Base-by-base conservation (phyloP, 305 asterid genomes). In the Fraxinus angustifolia region DNA sequence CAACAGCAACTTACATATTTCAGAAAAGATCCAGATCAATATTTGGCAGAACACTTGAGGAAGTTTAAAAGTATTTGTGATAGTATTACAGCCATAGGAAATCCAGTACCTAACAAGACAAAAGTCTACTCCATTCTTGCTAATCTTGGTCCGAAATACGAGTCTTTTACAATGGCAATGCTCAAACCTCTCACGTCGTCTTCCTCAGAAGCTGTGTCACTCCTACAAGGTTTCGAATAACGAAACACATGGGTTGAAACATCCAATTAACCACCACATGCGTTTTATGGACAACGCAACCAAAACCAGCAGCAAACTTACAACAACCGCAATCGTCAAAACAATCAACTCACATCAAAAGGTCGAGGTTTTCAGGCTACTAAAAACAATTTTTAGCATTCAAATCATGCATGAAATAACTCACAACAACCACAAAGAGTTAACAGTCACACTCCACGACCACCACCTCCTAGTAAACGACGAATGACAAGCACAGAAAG, bases 21-120 rank as follows among this genome's bases (percentile, higher is more conserved):
- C 1, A 8, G 65, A 7, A 80, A 80, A 3, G 79, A 73, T 3
- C 62, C 11, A 0, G 2, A 35, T 1, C 12, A 4, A 2, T 3
- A 60, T 3, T 19, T 80, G 4, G 68, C 16, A 4, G 53, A 81
- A 8, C 80, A 81, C 3, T 21, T 40, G 3, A 31, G 17, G 1
- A 58, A 2, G 11, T 81, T 81, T 28, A 81, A 81, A 75, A 7
- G 76, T 2, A 10, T 81, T 2, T 81, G 76, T 28, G 80, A 62
- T 36, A 80, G 31, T 16, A 56, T 80, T 3, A 35, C 45, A 30
- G 78, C 83, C 23, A 50, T 33, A 8, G 73, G 60, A 0, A 79
- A 10, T 5, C 78, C 72, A 6, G 19, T 62, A 4, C 34, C 75
- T 0, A 60, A 78, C 33, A 17, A 12, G 21, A 33, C 10, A 35